These are phyloP conservation scores for Salpingoeca rosetta DNA, from an alignment of 78 protist species.

Conservation along the genomic window DNA sequence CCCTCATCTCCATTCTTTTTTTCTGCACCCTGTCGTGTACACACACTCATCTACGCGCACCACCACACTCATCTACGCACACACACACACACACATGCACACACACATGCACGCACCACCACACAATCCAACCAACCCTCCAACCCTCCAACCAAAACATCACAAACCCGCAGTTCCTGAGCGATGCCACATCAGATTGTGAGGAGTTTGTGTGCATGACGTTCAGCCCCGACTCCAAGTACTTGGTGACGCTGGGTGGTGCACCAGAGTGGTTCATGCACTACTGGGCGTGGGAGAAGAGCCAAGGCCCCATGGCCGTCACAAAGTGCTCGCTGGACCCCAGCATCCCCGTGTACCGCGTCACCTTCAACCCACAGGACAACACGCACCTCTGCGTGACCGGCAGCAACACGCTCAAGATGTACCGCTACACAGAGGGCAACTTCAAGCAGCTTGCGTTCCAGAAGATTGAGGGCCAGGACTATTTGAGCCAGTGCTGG, in stretches of 20 bases:
- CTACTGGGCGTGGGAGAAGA: slow-evolving; percentile 50
- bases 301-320: background rate
- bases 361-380: slow-evolving; percentile 41
- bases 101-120: no score
- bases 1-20: background rate
- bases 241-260: slow-evolving; percentile 27
- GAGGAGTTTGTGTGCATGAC: slow-evolving; percentile 14
- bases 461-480: slow-evolving; percentile 13
- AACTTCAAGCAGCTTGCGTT: slow-evolving; percentile 24
- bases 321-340: background rate
- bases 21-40: background rate
- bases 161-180: background rate
- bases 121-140: no score
- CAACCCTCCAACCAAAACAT: no score
- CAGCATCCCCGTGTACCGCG: background rate
- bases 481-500: slow-evolving; percentile 54
- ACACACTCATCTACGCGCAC: background rate
- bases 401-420: slow-evolving; percentile 35
- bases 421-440: slow-evolving; percentile 25
- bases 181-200: background rate
- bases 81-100: no score
- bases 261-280: slow-evolving; percentile 40
- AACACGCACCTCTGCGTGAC: slow-evolving; percentile 25
- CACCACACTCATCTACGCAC: no score
- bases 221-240: slow-evolving; percentile 22